Evolutionary conservation across 331 rosid species (phyloP).

Genomic region (Cydonia oblonga): DNA sequence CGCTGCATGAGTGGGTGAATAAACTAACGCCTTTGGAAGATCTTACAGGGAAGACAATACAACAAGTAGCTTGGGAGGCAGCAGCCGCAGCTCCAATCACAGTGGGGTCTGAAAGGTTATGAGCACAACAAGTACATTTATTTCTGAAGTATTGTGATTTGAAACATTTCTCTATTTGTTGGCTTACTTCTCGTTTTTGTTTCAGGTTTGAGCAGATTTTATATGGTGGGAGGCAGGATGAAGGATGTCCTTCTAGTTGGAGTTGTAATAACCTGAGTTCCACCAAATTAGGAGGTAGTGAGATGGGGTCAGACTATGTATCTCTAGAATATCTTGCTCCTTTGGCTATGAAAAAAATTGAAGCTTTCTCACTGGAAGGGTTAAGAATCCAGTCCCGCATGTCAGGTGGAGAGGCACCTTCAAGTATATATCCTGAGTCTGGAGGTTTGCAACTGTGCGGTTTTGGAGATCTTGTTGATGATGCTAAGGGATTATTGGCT

Average conservation of each 20-base stretch:
- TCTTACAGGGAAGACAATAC: constrained; percentile 59
- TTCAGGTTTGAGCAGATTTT: constrained; percentile 30
- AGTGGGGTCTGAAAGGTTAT: constrained; percentile 34
- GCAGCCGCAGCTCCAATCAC: constrained; percentile 11
- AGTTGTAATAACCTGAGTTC: background rate
- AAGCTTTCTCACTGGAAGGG: constrained; percentile 54
- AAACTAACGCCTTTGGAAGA: constrained; percentile 51
- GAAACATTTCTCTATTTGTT: background rate
- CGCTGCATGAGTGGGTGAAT: constrained; percentile 20
- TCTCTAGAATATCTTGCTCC: constrained; percentile 43
- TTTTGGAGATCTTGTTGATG: constrained; percentile 9
- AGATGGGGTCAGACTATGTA: constrained; percentile 15
- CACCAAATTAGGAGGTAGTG: constrained; percentile 9
- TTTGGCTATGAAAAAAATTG: constrained; percentile 33
- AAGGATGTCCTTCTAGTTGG: constrained; percentile 20
- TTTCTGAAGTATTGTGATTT: background rate
- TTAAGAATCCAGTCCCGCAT: constrained; percentile 56
- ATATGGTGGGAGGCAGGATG: constrained; percentile 12
- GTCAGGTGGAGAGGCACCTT: constrained; percentile 39
- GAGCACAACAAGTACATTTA: background rate
- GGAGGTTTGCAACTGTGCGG: constrained; percentile 14
- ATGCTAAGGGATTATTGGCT: constrained; percentile 31
- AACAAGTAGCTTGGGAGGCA: constrained; percentile 20
- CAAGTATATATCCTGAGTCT: constrained; percentile 28
- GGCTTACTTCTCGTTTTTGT: constrained; percentile 13